Evolutionary conservation across 495 filamentous ascomycete genomes (phyloP).

Genomic region (Penicillium bialowiezense): DNA sequence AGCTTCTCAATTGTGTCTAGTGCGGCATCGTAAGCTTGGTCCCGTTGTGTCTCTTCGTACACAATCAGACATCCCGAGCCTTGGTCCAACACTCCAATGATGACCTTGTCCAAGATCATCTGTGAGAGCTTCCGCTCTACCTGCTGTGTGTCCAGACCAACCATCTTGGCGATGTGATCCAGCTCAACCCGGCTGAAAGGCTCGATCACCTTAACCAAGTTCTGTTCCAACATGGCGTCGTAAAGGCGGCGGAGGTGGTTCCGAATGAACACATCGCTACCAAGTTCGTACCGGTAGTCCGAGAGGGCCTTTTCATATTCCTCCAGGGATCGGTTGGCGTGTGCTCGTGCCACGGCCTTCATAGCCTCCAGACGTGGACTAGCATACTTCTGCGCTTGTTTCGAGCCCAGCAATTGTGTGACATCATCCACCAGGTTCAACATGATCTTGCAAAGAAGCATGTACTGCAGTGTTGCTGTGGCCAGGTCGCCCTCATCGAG

Average conservation of each 20-base stretch:
- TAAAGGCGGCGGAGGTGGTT: constrained; percentile 92
- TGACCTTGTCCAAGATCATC: constrained; percentile 99
- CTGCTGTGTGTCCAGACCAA: constrained; percentile 91
- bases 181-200: constrained; percentile 97
- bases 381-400: constrained; percentile 94
- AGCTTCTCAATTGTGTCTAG: constrained; percentile 95
- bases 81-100: constrained; percentile 95
- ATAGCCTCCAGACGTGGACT: constrained; percentile 94
- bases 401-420: constrained; percentile 83
- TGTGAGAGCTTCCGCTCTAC: constrained; percentile 96
- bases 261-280: constrained; percentile 89
- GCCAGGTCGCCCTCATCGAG: constrained; percentile 85
- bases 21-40: constrained; percentile 91
- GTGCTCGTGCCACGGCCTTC: constrained; percentile 95
- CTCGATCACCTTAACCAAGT: constrained; percentile 98
- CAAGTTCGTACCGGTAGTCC: constrained; percentile 85
- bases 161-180: constrained; percentile 93
- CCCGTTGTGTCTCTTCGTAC: constrained; percentile 89
- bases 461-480: constrained; percentile 93
- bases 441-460: constrained; percentile 99
- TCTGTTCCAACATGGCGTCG: constrained; percentile 98
- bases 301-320: constrained; percentile 93
- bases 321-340: constrained; percentile 89
- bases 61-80: constrained; percentile 96
- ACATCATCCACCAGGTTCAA: constrained; percentile 95